Evolutionary conservation across 768 basidiomycete species (phyloP), one percentile per base, ranked within the genome.

Genomic region (Tylopilus sp.): DNA sequence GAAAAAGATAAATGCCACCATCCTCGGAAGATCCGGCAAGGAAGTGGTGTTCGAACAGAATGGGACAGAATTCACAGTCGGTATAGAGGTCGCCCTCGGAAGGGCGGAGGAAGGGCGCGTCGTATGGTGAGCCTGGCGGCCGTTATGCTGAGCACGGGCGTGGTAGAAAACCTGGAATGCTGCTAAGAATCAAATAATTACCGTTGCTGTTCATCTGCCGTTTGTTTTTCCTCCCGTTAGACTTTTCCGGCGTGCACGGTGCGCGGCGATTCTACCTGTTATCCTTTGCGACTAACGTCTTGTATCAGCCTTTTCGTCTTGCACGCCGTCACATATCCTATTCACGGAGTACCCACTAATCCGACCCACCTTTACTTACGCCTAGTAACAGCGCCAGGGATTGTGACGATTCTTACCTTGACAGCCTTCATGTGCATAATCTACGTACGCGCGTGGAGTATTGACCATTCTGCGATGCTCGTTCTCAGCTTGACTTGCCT

Each of bases 101-200:
- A 59, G 66, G 44, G 70, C 68, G 24, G 68, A 70, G 33, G 70
- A 71, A 40, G 68, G 70, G 6, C 58, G 66, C 2, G 60, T 67
- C 1, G 54, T 70, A 21, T 69, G 69, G 67, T 69, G 50, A 67
- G n/a, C 46, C 43, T 31, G 26, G 34, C 41, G 30, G 28, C 46
- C 16, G 13, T 34, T 40, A n/a, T 43, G 21, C 28, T n/a, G 30
- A 48, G 26, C 21, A 22, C 14, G 22, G 40, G 37, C 24, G 26
- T 21, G 37, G 45, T 36, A 48, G 33, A 30, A 37, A 36, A 54
- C 49, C 44, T 40, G 48, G 46, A 52, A 45, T 43, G 40, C 29
- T 21, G 11, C 33, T 57, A 49, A 33, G 47, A 52, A 48, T 38
- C 52, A 47, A 54, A 37, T 56, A 56, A 65, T 62, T n/a, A 1